phyloP scores from a whole-genome alignment of 2,329 filamentous ascomycete genomes.

The Neofusicoccum parvum region DNA sequence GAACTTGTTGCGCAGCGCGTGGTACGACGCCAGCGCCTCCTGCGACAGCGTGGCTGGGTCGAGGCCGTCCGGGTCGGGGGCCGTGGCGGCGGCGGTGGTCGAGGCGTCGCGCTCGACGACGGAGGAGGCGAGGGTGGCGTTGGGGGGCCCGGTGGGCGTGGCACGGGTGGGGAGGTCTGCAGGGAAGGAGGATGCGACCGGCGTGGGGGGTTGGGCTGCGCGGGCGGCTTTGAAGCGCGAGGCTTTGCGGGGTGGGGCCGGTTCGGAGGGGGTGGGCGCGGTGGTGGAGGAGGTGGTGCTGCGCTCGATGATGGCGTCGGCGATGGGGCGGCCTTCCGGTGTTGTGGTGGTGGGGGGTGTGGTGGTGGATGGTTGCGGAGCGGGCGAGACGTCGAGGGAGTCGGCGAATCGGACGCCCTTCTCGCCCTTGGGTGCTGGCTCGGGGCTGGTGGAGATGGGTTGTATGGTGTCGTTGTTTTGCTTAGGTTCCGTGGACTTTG shows the following conservation, averaged over 20 bases:
- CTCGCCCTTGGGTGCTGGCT: conserved; percentile 27
- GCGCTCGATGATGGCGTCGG: conserved; percentile 40
- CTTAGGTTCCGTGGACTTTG: conserved; percentile 18
- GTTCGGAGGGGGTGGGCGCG: conserved; percentile 22
- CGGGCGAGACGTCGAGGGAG: conserved; percentile 68
- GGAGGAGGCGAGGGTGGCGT: conserved; percentile 60
- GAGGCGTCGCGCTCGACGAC: conserved; percentile 55
- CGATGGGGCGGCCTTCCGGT: conserved; percentile 29
- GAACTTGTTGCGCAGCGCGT: conserved; percentile 77
- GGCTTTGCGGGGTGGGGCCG: conserved; percentile 28
- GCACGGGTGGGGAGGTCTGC: conserved; percentile 28
- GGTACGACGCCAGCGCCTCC: conserved; percentile 81
- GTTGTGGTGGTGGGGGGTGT: neutral
- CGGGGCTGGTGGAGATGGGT: conserved; percentile 39
- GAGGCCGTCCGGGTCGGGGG: conserved; percentile 51
- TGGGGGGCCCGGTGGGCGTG: conserved; percentile 44
- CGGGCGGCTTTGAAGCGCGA: conserved; percentile 44
- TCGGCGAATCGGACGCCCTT: conserved; percentile 84
- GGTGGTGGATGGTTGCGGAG: conserved; percentile 29
- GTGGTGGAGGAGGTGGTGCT: conserved; percentile 6
- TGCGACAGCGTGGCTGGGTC: conserved; percentile 73
- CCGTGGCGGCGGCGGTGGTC: neutral
- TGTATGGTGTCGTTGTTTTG: conserved; percentile 24
- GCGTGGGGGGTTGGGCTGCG: conserved; percentile 11
- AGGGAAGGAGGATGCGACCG: neutral